Evolutionary conservation across 2,329 filamentous ascomycete species (phyloP).

Genomic region (Alternaria solani): DNA sequence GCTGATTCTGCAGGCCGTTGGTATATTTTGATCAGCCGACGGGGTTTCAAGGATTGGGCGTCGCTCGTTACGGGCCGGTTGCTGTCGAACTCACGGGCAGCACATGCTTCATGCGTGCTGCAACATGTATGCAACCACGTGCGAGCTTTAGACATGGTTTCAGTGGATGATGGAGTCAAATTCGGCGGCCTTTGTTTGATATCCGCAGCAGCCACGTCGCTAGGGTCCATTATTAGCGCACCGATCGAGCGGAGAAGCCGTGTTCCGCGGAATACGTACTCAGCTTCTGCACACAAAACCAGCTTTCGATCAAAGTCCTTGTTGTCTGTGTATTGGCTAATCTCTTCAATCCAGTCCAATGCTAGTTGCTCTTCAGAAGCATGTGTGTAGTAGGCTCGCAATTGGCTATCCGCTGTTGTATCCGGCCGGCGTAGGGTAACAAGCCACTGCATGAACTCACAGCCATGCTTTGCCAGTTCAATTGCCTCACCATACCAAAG

Average conservation of each 20-base stretch:
- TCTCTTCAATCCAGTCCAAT: background rate
- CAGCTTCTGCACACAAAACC: background rate
- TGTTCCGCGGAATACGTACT: background rate
- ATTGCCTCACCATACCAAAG: background rate
- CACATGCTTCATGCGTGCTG: background rate
- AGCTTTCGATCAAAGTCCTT: background rate
- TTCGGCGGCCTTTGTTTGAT: conserved; percentile 2
- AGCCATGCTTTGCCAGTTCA: background rate
- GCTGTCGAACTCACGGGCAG: background rate
- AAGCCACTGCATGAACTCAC: background rate
- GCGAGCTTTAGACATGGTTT: background rate
- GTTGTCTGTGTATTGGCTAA: background rate
- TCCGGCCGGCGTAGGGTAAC: background rate
- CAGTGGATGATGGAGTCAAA: background rate
- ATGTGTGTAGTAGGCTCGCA: background rate
- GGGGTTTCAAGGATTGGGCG: background rate
- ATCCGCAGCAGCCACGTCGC: background rate
- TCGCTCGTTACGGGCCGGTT: background rate
- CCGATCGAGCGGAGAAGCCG: background rate
- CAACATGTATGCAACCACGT: background rate
- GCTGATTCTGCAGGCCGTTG: background rate
- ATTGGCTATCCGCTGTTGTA: background rate
- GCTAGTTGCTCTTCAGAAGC: background rate
- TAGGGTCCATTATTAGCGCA: background rate
- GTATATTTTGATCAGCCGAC: background rate